These are phyloP conservation scores for Syzygium syzygioides DNA, from an alignment of 441 rosid genomes.

Conservation along the genomic window DNA sequence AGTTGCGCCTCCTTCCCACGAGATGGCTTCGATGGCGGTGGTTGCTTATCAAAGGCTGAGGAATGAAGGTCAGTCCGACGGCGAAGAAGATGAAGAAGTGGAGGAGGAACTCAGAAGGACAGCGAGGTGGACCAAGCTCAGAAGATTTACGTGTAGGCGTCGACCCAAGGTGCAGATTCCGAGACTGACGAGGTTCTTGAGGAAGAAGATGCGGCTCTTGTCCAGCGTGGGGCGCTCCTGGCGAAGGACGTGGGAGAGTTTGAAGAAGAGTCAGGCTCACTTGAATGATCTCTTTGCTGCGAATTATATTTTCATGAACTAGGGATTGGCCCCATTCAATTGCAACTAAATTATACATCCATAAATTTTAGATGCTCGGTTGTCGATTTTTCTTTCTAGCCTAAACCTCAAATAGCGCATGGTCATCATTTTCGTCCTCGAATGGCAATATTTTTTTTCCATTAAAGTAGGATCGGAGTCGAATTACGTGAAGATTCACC, in stretches of 20 bases:
- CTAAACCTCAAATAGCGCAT: not conserved
- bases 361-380: not conserved
- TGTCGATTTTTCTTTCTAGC: too few species aligned
- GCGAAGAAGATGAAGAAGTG: not conserved
- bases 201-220: conserved; percentile 6
- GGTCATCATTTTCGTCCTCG: not conserved
- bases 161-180: conserved; percentile 8
- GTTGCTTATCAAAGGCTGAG: conserved; percentile 11
- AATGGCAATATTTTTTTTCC: too few species aligned
- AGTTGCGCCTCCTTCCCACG: not conserved
- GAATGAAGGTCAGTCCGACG: not conserved
- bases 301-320: conserved; percentile 16
- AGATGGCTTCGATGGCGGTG: conserved; percentile 1
- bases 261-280: conserved; percentile 29
- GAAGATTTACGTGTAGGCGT: not conserved
- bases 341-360: not conserved
- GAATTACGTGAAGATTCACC: not conserved
- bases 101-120: conserved; percentile 1
- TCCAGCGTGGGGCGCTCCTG: conserved; percentile 9
- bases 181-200: conserved; percentile 7
- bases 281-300: conserved; percentile 31
- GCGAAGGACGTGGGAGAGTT: conserved; percentile 19
- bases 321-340: not conserved
- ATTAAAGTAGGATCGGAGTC: not conserved
- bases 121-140: not conserved